A percentile compares a stretch with the other conserved stretches of the same genome.
Conservation (phyloP, 1,284 basidiomycete species). For the Moniliella sp. region DNA sequence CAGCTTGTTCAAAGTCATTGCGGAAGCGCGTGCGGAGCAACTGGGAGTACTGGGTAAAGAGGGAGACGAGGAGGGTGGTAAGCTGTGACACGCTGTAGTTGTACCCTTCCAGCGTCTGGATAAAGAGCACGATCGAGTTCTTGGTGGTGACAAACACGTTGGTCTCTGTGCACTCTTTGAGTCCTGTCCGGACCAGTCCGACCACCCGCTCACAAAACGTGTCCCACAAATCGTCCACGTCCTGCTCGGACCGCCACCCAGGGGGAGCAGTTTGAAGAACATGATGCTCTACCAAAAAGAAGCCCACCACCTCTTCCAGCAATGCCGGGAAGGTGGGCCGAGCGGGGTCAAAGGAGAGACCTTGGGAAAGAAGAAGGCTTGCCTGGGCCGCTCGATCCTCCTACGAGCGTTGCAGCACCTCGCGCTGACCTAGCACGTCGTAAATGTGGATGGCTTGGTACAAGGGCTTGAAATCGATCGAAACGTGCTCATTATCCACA, state of each 20-base stretch:
- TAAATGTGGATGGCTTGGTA: slow-evolving; percentile 97
- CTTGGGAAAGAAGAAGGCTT: slow-evolving; percentile 63
- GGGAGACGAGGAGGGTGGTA: slow-evolving; percentile 58
- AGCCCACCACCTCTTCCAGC: slow-evolving; percentile 77
- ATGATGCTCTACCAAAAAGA: slow-evolving; percentile 87
- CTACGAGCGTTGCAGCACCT: slow-evolving; percentile 49
- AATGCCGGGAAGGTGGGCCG: slow-evolving; percentile 11
- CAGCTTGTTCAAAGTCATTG: slow-evolving; percentile 39
- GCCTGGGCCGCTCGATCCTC: slow-evolving; percentile 49
- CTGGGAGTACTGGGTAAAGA: slow-evolving; percentile 75
- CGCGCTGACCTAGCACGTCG: slow-evolving; percentile 63
- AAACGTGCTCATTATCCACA: slow-evolving; percentile 64
- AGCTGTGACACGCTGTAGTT: slow-evolving; percentile 63
- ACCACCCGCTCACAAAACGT: slow-evolving; percentile 58
- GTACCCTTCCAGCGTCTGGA: slow-evolving; percentile 67
- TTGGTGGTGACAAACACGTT: slow-evolving; percentile 67
- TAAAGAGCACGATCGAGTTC: slow-evolving; percentile 61
- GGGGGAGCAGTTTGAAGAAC: slow-evolving; percentile 59
- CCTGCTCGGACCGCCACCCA: slow-evolving; percentile 59
- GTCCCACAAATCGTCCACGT: slow-evolving; percentile 92
- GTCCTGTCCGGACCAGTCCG: slow-evolving; percentile 50
- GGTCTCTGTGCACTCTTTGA: slow-evolving; percentile 57
- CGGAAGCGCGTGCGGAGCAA: slow-evolving; percentile 65
- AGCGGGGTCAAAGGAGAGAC: slow-evolving; percentile 35
- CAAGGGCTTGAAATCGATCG: slow-evolving; percentile 78